Base-by-base conservation (phyloP, 163 green algal genomes). In the Scenedesmus sp. region DNA sequence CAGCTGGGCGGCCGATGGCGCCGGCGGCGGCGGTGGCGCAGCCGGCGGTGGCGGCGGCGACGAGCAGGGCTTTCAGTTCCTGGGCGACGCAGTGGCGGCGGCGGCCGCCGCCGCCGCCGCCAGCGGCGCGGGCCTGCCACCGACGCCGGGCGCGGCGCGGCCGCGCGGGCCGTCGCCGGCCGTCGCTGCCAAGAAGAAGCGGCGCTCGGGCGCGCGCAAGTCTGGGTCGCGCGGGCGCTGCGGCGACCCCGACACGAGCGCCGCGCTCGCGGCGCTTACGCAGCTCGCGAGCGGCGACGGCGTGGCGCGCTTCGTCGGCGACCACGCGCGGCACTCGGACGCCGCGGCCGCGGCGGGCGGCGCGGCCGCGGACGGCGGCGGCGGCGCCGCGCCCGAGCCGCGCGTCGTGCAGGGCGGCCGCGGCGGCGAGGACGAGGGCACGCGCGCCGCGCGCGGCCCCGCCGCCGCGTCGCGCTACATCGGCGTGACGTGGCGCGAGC, bases 401-500 rank as follows among this genome's bases (percentile, higher is more conserved):
- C n/a, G n/a, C n/a, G n/a, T n/a, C n/a, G n/a, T n/a, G n/a, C n/a
- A n/a, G n/a, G n/a, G n/a, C n/a, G n/a, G n/a, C n/a, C n/a, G n/a
- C n/a, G n/a, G n/a, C n/a, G n/a, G n/a, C n/a, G 60, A 62, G 58
- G 44, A 71, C 44, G 39, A 80, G 45, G 71, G 29, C n/a, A n/a
- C n/a, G 53, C 53, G 71, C 24, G 71, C 71, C 31, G 56, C 71
- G 0, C 67, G 71, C 36, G 71, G 71, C 2, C 70, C 71, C 0
- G 28, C 45, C 33, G 71, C 71, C 39, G 71, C 71, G 1, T 72
- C 58, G 9, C 48, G 28, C 9, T 80, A 63, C 58, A 80, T 80
- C 24, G 86, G 86, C 10, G 86, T 91, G 31, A 86, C 70, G 7
- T 91, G 86, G 86, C 80, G 88, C 18, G 86, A 91, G 71, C 78